These are phyloP conservation scores for Apiotrichum porosum DNA, from an alignment of 1,284 basidiomycete genomes.

Conservation along the genomic window DNA sequence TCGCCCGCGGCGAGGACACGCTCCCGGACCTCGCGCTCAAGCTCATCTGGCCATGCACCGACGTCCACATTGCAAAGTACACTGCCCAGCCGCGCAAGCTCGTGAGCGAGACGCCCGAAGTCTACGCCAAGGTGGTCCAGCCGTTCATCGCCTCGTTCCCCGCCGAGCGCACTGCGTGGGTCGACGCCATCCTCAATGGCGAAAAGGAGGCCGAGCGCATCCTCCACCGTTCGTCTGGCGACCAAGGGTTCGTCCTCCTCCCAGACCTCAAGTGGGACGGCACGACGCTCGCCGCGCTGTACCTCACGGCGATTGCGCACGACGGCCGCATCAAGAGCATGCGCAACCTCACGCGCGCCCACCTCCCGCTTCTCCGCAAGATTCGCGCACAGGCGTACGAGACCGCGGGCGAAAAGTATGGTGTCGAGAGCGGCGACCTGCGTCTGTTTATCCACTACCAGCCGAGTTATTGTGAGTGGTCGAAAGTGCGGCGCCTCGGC, in stretches of 20 bases:
- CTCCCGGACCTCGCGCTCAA: slow-evolving; percentile 53
- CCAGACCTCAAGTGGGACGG: slow-evolving; percentile 96
- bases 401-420: slow-evolving; percentile 65
- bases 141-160: slow-evolving; percentile 76
- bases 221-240: slow-evolving; percentile 58
- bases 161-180: slow-evolving; percentile 74
- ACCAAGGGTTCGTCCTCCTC: slow-evolving; percentile 68
- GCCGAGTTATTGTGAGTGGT: slow-evolving; percentile 86
- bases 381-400: slow-evolving; percentile 61
- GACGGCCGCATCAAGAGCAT: slow-evolving; percentile 60
- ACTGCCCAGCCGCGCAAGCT: slow-evolving; percentile 67
- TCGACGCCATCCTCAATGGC: slow-evolving; percentile 78
- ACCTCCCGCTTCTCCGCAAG: slow-evolving; percentile 64
- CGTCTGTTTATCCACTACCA: slow-evolving; percentile 91
- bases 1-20: slow-evolving; percentile 13
- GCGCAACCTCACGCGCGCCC: slow-evolving; percentile 61
- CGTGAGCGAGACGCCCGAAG: slow-evolving; percentile 71
- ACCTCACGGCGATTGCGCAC: slow-evolving; percentile 66
- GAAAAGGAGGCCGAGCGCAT: slow-evolving; percentile 73
- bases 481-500: background rate
- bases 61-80: slow-evolving; percentile 81
- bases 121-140: slow-evolving; percentile 65
- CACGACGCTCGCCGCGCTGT: slow-evolving; percentile 57
- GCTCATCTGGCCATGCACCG: slow-evolving; percentile 74
- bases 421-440: slow-evolving; percentile 61